Evolutionary conservation across 768 basidiomycete species (phyloP), one percentile per base, ranked within the genome.

Genomic region (Termitomyces sp.): DNA sequence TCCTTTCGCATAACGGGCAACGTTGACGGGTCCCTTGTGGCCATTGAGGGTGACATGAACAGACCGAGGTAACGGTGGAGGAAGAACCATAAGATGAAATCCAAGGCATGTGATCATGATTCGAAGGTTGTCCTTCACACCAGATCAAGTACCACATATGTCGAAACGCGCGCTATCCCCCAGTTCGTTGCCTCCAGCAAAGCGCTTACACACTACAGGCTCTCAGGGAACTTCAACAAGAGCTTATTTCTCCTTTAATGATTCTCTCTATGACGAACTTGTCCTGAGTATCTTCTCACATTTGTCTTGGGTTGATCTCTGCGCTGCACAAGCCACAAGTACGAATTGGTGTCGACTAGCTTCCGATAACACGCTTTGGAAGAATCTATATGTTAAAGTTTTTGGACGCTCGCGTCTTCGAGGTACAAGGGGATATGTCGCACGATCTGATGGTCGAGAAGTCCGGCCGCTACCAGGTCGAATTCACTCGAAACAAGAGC

Each of bases 1-100:
- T 4, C 94, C 95, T 69, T 91, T 90, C 44, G 96, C 90, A 68
- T 96, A 98, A 31, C 90, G 81, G n/a, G 86, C 91, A 53, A 93
- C 87, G 67, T 98, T 91, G 0, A 97, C 90, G 0, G 95, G 80
- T 0, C 95, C 97, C 58, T 87, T 87, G 71, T 93, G 92, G 52
- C 67, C 77, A 8, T 73, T 66, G 44, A 93, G 82, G 11, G 82
- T 80, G n/a, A 72, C 72, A 73, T 92, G 86, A 0, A 90, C 74
- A 48, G 71, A 77, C 21, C 90, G 80, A 31, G 87, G 73, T 14
- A 88, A 75, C 4, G 79, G 70, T 56, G 75, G 75, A 25, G 74
- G 83, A 56, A 79, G 78, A 52, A 77, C 77, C 82, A 84, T 83
- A 63, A 59, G 54, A 49, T 5, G 25, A 7, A 50, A n/a, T n/a